Percentiles rank a stretch among this genome's conserved stretches.
Evolutionary conservation across 2,329 filamentous ascomycete genomes (phyloP).

Genomic region (Fusarium duplospermum): DNA sequence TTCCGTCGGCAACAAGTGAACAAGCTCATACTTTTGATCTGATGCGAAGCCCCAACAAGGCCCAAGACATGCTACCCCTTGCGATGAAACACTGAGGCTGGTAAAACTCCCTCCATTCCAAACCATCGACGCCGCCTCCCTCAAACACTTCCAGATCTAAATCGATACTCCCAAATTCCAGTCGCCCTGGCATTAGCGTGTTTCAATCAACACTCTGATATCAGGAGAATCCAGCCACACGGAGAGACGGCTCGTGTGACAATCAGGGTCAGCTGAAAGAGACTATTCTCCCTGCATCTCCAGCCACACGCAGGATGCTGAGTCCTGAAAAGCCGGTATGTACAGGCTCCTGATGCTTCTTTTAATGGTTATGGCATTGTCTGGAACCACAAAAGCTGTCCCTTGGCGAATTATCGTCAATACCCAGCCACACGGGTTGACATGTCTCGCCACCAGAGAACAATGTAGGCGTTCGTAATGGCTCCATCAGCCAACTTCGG

Average conservation of each 20-base stretch:
- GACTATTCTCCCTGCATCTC: conserved; percentile 20
- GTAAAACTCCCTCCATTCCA: conserved; percentile 35
- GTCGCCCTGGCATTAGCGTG: neutral
- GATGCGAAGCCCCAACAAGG: neutral
- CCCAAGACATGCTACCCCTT: neutral
- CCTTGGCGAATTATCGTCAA: neutral
- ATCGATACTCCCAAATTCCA: conserved; percentile 11
- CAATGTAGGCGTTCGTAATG: conserved; percentile 21
- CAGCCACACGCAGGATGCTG: conserved; percentile 4
- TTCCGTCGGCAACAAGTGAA: too few species aligned
- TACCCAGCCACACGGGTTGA: conserved; percentile 25
- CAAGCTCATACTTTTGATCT: too few species aligned
- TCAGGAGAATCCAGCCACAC: conserved; percentile 6
- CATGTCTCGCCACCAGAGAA: conserved; percentile 17
- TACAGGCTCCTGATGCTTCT: neutral
- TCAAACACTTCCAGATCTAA: conserved; percentile 7
- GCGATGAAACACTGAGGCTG: conserved; percentile 33
- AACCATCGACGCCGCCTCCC: conserved; percentile 11
- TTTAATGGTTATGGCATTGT: conserved; percentile 17
- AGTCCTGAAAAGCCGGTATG: conserved; percentile 5
- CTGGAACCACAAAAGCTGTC: neutral
- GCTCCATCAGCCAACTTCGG: neutral
- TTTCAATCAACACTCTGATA: conserved; percentile 4
- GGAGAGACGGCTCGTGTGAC: neutral
- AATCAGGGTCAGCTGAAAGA: neutral